A percentile compares a stretch with the other conserved stretches of the same genome.
Conservation (phyloP, 805 yeast genomes). For the Candida khao-thaluensis region DNA sequence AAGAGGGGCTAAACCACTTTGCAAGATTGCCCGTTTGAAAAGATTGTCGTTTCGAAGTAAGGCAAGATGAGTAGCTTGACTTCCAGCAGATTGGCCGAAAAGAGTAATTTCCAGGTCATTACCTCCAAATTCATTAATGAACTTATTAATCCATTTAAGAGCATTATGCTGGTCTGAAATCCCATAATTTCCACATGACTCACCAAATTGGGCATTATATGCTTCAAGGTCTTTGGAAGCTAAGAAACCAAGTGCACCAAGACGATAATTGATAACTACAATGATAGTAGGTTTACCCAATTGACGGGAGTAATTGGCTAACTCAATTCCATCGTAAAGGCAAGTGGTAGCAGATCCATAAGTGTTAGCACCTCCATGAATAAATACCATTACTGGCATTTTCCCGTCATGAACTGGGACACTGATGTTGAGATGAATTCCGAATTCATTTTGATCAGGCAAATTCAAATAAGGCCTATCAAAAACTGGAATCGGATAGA, state of each 20-base stretch:
- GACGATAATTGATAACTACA: conserved; percentile 38
- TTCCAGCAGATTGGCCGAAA: conserved; percentile 50
- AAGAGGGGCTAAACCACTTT: conserved; percentile 16
- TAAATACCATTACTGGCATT: conserved; percentile 8
- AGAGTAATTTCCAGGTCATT: conserved; percentile 41
- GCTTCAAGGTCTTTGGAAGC: conserved; percentile 20
- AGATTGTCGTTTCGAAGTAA: conserved; percentile 8
- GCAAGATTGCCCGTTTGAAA: conserved; percentile 14
- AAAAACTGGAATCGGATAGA: background rate
- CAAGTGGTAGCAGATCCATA: conserved; percentile 3
- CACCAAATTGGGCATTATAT: conserved; percentile 1
- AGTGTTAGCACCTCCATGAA: conserved; percentile 8
- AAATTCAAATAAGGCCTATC: conserved; percentile 1
- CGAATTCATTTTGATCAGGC: background rate
- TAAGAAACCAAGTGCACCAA: conserved; percentile 35
- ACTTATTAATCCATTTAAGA: conserved; percentile 44
- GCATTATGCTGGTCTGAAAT: conserved; percentile 49
- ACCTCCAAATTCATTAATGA: conserved; percentile 48
- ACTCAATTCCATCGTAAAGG: conserved; percentile 4
- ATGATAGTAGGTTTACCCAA: conserved; percentile 25
- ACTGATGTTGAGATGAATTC: background rate
- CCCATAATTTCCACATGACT: conserved; percentile 32
- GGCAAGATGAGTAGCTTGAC: conserved; percentile 15
- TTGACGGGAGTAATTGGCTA: conserved; percentile 6
- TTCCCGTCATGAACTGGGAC: background rate